Evolutionary conservation across 495 filamentous ascomycete genomes (phyloP).

Genomic region (Penicillium cinerascens): DNA sequence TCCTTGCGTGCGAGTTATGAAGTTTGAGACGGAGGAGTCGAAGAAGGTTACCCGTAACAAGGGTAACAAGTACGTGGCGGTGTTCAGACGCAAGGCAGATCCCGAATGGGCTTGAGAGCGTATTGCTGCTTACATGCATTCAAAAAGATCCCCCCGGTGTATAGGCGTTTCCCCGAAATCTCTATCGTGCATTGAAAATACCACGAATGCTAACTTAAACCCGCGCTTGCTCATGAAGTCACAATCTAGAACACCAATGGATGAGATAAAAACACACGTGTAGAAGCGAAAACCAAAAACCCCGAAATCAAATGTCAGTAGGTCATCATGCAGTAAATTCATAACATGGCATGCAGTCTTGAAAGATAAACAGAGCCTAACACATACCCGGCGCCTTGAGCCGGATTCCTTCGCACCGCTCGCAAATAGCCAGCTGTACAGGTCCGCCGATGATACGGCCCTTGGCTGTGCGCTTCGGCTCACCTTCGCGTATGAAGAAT

Average conservation of each 20-base stretch:
- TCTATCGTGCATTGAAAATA: conserved; percentile 18
- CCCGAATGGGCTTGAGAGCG: conserved; percentile 56
- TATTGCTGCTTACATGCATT: background rate
- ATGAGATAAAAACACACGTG: conserved; percentile 4
- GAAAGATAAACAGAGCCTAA: conserved; percentile 18
- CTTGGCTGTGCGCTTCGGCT: conserved; percentile 49
- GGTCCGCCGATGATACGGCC: conserved; percentile 47
- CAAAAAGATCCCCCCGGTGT: conserved; percentile 10
- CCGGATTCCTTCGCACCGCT: conserved; percentile 60
- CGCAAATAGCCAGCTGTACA: conserved; percentile 56
- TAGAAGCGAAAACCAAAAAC: conserved; percentile 9
- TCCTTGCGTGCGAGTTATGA: conserved; percentile 78
- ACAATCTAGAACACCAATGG: background rate
- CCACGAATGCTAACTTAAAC: conserved; percentile 4
- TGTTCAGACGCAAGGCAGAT: conserved; percentile 77
- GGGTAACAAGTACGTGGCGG: conserved; percentile 81
- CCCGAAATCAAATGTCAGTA: conserved; percentile 14
- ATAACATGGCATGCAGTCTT: conserved; percentile 10
- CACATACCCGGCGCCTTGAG: conserved; percentile 52
- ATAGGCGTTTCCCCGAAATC: conserved; percentile 12
- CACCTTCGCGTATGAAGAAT: conserved; percentile 60
- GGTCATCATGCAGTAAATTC: conserved; percentile 23
- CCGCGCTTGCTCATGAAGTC: conserved; percentile 3
- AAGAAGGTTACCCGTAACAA: conserved; percentile 93
- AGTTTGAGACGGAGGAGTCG: conserved; percentile 86